Evolutionary conservation across 2,329 filamentous ascomycete species (phyloP).

Genomic region (Ascosphaera apis): DNA sequence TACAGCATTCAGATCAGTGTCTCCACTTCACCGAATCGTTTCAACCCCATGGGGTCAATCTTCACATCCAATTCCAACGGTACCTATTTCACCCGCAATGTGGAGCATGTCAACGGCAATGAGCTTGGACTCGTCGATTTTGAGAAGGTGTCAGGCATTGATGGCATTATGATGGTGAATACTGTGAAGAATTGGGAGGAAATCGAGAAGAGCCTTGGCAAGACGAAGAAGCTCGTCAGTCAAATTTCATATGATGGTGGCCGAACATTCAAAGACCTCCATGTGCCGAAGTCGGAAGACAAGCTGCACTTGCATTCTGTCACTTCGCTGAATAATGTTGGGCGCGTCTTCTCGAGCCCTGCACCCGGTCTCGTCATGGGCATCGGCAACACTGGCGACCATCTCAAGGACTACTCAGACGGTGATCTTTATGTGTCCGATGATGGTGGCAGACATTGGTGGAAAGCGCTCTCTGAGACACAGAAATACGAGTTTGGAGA

Average conservation of each 20-base stretch:
- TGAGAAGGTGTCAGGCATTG: constrained; percentile 75
- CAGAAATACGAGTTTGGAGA: constrained; percentile 96
- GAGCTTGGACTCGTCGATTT: constrained; percentile 62
- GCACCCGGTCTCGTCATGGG: constrained; percentile 88
- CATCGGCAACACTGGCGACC: constrained; percentile 67
- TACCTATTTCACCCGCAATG: constrained; percentile 80
- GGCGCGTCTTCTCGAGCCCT: constrained; percentile 76
- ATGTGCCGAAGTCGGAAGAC: constrained; percentile 36
- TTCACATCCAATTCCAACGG: constrained; percentile 96
- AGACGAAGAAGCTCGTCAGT: constrained; percentile 46
- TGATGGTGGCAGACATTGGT: constrained; percentile 74
- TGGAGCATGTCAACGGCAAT: constrained; percentile 81
- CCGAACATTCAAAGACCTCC: constrained; percentile 55
- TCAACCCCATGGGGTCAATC: constrained; percentile 56
- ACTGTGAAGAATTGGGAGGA: constrained; percentile 68
- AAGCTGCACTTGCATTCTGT: constrained; percentile 78
- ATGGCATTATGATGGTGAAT: constrained; percentile 82
- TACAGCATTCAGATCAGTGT: constrained; percentile 97
- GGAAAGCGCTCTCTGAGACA: constrained; percentile 45
- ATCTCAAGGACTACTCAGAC: constrained; percentile 45
- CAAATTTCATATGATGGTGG: constrained; percentile 93
- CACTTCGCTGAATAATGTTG: constrained; percentile 59
- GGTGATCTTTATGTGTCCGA: constrained; percentile 74
- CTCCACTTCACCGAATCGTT: constrained; percentile 17
- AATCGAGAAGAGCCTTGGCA: constrained; percentile 31